Percentiles rank a stretch among this genome's conserved stretches.
Conservation (phyloP, 805 yeast species). For the Tetrapisispora pingtungensis region DNA sequence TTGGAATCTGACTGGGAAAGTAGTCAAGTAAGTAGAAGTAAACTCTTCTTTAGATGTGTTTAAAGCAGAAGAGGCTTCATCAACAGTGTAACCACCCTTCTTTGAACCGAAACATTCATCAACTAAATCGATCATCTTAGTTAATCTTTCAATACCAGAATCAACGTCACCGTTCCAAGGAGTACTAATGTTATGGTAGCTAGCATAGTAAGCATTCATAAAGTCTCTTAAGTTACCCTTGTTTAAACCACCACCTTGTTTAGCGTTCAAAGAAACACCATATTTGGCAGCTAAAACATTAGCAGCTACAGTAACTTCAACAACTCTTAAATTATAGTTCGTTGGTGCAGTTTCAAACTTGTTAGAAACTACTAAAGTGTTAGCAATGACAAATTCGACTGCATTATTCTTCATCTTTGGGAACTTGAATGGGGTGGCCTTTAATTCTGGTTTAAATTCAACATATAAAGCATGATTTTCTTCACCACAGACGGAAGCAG, state of each 20-base stretch:
- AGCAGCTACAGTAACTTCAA: constrained; percentile 62
- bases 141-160: constrained; percentile 34
- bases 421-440: constrained; percentile 44
- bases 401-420: constrained; percentile 37
- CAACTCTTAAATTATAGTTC: constrained; percentile 62
- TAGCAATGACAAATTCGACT: constrained; percentile 50
- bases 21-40: constrained; percentile 35
- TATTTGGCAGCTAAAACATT: constrained; percentile 43
- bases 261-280: constrained; percentile 29
- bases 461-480: constrained; percentile 48
- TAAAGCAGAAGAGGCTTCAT: constrained; percentile 37
- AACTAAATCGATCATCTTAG: constrained; percentile 33
- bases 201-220: constrained; percentile 39
- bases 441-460: constrained; percentile 49
- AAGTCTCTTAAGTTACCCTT: constrained; percentile 57
- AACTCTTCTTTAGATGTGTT: constrained; percentile 37
- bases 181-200: constrained; percentile 14
- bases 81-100: constrained; percentile 40
- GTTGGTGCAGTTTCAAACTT: constrained; percentile 62
- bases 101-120: constrained; percentile 34
- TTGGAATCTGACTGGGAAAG: constrained; percentile 50
- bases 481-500: constrained; percentile 60
- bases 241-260: constrained; percentile 12
- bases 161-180: constrained; percentile 42
- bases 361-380: constrained; percentile 54